phyloP scores from a whole-genome alignment of 2,329 filamentous ascomycete species.

The Thyridium curvatum region DNA sequence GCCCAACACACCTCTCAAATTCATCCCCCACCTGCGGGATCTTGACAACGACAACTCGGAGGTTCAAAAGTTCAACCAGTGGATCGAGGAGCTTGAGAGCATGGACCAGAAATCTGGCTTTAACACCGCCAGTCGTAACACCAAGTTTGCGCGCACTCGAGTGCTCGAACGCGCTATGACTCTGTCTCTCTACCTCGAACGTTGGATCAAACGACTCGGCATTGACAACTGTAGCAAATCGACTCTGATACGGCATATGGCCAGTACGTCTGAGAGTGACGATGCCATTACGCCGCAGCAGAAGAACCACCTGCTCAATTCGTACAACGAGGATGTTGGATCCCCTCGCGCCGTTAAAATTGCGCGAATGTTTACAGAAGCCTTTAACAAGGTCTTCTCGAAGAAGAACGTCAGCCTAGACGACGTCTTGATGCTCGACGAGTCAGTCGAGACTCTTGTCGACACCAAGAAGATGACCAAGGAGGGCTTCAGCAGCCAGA shows the following conservation, averaged over 20 bases:
- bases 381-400: constrained; percentile 51
- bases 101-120: constrained; percentile 54
- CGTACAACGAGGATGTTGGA: constrained; percentile 33
- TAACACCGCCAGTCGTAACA: constrained; percentile 43
- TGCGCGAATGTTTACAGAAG: constrained; percentile 46
- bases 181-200: constrained; percentile 46
- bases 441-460: constrained; percentile 45
- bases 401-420: constrained; percentile 38
- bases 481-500: constrained; percentile 29
- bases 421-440: constrained; percentile 47
- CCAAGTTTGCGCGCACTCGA: constrained; percentile 42
- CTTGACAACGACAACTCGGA: constrained; percentile 43
- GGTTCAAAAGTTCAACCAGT: constrained; percentile 47
- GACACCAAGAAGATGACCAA: constrained; percentile 48
- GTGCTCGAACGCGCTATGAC: constrained; percentile 45
- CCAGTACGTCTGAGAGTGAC: constrained; percentile 18
- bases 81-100: constrained; percentile 50
- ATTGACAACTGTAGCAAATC: constrained; percentile 46
- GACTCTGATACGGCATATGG: constrained; percentile 47
- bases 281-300: constrained; percentile 43
- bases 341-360: constrained; percentile 34
- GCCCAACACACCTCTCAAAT: constrained; percentile 53
- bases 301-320: constrained; percentile 43
- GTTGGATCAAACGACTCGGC: constrained; percentile 43
- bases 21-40: constrained; percentile 53